These are phyloP conservation scores for Chaetomium sp. DNA, from an alignment of 2,329 filamentous ascomycete species.

Conservation along the genomic window DNA sequence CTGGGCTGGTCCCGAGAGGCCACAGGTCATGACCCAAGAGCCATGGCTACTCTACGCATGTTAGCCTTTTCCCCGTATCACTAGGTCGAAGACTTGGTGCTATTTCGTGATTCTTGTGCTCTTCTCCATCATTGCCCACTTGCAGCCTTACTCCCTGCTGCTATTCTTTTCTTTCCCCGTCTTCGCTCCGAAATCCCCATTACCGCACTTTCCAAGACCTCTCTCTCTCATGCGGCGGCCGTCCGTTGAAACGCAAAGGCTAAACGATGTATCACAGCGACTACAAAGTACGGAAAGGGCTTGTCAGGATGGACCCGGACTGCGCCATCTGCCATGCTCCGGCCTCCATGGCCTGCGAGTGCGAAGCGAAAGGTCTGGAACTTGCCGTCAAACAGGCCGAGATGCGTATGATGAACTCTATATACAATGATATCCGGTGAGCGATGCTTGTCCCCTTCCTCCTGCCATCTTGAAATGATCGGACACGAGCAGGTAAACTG, in stretches of 20 bases:
- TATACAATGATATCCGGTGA: conserved; percentile 59
- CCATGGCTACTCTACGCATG: conserved; percentile 32
- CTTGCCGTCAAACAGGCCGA: conserved; percentile 58
- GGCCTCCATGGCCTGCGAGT: conserved; percentile 54
- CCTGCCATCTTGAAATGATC: background rate
- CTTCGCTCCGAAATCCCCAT: conserved; percentile 11
- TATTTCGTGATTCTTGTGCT: background rate
- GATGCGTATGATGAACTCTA: conserved; percentile 54
- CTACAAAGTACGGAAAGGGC: conserved; percentile 39
- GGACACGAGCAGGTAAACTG: conserved; percentile 7
- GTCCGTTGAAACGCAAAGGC: conserved; percentile 23
- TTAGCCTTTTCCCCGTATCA: conserved; percentile 23
- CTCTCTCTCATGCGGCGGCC: conserved; percentile 1
- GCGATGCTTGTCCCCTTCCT: conserved; percentile 16
- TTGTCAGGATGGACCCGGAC: conserved; percentile 62
- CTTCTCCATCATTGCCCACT: too few species aligned
- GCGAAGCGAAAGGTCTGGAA: conserved; percentile 60
- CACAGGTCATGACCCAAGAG: conserved; percentile 24
- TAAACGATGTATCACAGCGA: conserved; percentile 45
- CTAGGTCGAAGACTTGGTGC: conserved; percentile 23
- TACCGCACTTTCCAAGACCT: background rate
- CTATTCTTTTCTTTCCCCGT: background rate
- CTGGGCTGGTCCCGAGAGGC: conserved; percentile 23
- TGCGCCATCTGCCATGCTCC: conserved; percentile 61
- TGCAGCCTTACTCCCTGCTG: background rate